These are phyloP conservation scores for Mortierella sp. DNA, from an alignment of 371 early-diverging fungal genomes.

Conservation along the genomic window DNA sequence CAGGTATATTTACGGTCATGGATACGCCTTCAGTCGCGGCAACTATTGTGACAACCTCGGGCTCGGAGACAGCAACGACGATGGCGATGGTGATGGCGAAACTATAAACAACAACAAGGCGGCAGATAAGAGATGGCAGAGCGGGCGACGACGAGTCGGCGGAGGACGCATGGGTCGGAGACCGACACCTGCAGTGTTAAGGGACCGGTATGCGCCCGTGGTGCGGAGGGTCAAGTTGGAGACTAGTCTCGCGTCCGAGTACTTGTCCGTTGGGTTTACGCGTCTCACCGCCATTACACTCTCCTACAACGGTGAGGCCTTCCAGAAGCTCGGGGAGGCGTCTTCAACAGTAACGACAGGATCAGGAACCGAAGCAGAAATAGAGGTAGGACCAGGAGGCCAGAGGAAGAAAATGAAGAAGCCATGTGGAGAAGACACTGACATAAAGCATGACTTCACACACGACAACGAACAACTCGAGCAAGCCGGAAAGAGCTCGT, in stretches of 20 bases:
- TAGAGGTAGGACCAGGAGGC: not conserved
- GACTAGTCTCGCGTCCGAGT: not conserved
- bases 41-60: not conserved
- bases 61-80: not conserved
- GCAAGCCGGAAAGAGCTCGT: not conserved
- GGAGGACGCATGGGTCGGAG: not conserved
- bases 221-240: conserved; percentile 6
- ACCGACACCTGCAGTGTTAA: not conserved
- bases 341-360: not conserved
- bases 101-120: not conserved
- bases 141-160: not conserved
- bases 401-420: not conserved
- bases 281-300: not conserved
- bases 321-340: not conserved
- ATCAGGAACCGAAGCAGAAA: not conserved
- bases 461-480: not conserved
- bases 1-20: not conserved
- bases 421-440: not conserved
- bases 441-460: not conserved
- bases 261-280: not conserved
- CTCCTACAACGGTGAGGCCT: not conserved
- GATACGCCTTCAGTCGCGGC: not conserved
- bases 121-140: not conserved
- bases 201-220: not conserved
- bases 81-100: too few species aligned